Percentiles rank a stretch among this genome's conserved stretches.
Conservation (phyloP, 805 yeast genomes). For the Ogataea minuta region DNA sequence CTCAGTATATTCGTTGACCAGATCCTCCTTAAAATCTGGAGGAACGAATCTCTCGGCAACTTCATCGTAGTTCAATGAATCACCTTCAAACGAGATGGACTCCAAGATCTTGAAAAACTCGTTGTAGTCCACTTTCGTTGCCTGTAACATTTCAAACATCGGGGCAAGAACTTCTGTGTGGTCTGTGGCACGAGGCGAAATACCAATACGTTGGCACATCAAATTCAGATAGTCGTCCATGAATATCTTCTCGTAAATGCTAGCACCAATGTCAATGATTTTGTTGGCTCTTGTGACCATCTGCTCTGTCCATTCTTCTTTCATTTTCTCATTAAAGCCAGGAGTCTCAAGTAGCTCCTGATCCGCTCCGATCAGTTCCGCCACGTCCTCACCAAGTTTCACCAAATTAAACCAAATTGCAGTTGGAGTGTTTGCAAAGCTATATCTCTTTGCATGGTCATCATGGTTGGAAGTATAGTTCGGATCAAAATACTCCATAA, state of each 20-base stretch:
- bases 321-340: slow-evolving; percentile 38
- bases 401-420: slow-evolving; percentile 93
- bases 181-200: slow-evolving; percentile 42
- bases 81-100: slow-evolving; percentile 35
- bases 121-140: slow-evolving; percentile 73
- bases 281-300: slow-evolving; percentile 61
- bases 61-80: slow-evolving; percentile 31
- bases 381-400: slow-evolving; percentile 79
- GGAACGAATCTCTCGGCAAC: slow-evolving; percentile 32
- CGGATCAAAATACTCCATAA: slow-evolving; percentile 83
- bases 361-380: slow-evolving; percentile 77
- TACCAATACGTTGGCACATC: slow-evolving; percentile 69
- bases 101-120: slow-evolving; percentile 70
- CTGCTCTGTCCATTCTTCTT: slow-evolving; percentile 48
- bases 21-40: slow-evolving; percentile 25
- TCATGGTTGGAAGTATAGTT: slow-evolving; percentile 87
- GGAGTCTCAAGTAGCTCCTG: slow-evolving; percentile 46
- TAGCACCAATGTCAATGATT: slow-evolving; percentile 61
- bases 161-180: slow-evolving; percentile 52
- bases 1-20: slow-evolving; percentile 26
- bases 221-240: slow-evolving; percentile 54
- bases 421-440: slow-evolving; percentile 80
- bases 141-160: slow-evolving; percentile 57
- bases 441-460: slow-evolving; percentile 68
- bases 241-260: slow-evolving; percentile 62